Conservation (phyloP, 208 protist species). For the Trypanosoma congolense region DNA sequence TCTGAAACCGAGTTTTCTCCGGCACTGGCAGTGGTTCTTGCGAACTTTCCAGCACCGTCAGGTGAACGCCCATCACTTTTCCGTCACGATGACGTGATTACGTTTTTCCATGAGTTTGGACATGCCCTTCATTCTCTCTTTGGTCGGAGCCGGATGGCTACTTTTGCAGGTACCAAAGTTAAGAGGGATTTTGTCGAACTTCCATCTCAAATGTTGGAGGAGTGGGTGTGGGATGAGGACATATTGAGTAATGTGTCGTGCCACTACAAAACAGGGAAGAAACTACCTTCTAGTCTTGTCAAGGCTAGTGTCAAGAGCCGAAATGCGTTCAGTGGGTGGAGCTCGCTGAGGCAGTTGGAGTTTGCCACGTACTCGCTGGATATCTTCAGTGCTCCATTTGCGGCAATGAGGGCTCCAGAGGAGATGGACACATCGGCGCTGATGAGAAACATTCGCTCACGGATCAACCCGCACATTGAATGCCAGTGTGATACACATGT, state of each 20-base stretch:
- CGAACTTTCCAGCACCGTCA: constrained; percentile 71
- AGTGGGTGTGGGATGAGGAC: constrained; percentile 85
- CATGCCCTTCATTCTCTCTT: constrained; percentile 83
- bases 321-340: constrained; percentile 64
- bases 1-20: constrained; percentile 68
- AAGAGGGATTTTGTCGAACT: constrained; percentile 89
- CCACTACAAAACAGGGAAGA: constrained; percentile 79
- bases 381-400: constrained; percentile 69
- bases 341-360: constrained; percentile 70
- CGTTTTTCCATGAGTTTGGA: constrained; percentile 91
- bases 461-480: constrained; percentile 56
- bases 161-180: constrained; percentile 66
- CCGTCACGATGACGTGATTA: constrained; percentile 73
- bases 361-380: constrained; percentile 77
- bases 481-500: constrained; percentile 62
- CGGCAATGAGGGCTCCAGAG: constrained; percentile 28
- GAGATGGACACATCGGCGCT: constrained; percentile 54
- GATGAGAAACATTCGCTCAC: constrained; percentile 46
- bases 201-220: constrained; percentile 87
- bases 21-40: constrained; percentile 67
- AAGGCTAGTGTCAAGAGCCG: constrained; percentile 75
- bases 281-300: constrained; percentile 58
- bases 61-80: constrained; percentile 71
- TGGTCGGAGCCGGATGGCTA: constrained; percentile 69
- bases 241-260: constrained; percentile 72